A percentile compares a stretch with the other conserved stretches of the same genome.
Evolutionary conservation across 805 yeast species (phyloP).

Genomic region (Maudiozyma serrabonitensis): DNA sequence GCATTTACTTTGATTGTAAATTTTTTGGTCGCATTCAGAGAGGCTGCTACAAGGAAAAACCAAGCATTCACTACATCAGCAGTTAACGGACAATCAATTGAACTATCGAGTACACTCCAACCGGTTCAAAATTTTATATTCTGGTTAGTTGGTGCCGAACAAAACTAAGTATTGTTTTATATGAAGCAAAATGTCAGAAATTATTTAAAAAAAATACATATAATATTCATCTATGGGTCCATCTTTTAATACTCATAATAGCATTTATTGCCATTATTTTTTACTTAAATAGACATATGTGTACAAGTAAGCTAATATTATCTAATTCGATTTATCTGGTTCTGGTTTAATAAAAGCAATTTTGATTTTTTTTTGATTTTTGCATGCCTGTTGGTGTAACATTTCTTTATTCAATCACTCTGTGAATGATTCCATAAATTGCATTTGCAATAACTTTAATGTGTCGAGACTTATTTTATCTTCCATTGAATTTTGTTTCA

Average conservation of each 20-base stretch:
- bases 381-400: not conserved
- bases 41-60: constrained; percentile 15
- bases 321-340: too few relatives aligned
- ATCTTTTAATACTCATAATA: too few relatives aligned
- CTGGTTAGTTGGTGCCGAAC: constrained; percentile 28
- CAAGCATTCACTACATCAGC: not conserved
- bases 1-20: constrained; percentile 58
- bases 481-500: constrained; percentile 3
- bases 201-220: not conserved
- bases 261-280: too few relatives aligned
- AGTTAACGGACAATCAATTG: not conserved
- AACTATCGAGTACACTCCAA: constrained; percentile 15
- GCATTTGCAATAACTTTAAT: constrained; percentile 10
- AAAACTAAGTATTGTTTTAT: not conserved
- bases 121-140: constrained; percentile 26
- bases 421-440: not conserved
- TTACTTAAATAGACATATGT: too few relatives aligned
- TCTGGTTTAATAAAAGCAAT: too few relatives aligned
- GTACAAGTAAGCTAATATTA: too few relatives aligned
- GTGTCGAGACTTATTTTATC: constrained; percentile 3
- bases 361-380: not conserved
- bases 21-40: constrained; percentile 56
- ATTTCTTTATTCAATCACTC: not conserved
- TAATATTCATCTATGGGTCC: not conserved
- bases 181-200: not conserved